Conservation (phyloP, 1,284 basidiomycete species). For the Mycena sp. region DNA sequence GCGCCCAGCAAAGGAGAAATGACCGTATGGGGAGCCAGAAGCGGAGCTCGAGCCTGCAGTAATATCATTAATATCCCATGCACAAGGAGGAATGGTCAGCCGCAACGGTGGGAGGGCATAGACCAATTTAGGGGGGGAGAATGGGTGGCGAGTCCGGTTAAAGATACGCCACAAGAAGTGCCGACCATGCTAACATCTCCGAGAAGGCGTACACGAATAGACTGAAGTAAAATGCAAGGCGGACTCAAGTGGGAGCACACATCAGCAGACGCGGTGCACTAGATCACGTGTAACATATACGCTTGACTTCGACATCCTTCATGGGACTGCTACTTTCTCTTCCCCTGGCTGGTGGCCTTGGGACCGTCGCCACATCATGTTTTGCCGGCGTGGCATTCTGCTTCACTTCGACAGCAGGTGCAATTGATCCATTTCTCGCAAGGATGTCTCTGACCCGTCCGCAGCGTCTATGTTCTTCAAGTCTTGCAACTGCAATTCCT, state of each 20-base stretch:
- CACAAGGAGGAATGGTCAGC: background rate
- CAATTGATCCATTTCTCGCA: conserved; percentile 28
- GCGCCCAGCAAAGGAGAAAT: background rate
- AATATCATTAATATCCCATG: conserved; percentile 9
- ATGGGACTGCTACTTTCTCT: too few relatives aligned
- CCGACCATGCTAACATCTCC: too few relatives aligned
- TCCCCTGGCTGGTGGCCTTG: conserved; percentile 83
- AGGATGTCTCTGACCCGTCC: conserved; percentile 21
- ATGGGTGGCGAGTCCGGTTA: conserved; percentile 4
- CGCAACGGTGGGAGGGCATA: background rate
- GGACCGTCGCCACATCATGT: conserved; percentile 83
- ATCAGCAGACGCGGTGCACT: too few relatives aligned
- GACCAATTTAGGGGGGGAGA: conserved; percentile 5
- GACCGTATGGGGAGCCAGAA: conserved; percentile 10
- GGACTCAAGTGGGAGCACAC: too few relatives aligned
- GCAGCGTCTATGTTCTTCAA: conserved; percentile 97
- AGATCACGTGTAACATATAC: background rate
- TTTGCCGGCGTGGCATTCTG: conserved; percentile 85
- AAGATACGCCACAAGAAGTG: background rate
- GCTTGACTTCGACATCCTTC: too few relatives aligned
- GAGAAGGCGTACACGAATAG: too few relatives aligned
- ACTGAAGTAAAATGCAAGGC: too few relatives aligned
- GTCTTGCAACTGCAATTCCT: conserved; percentile 99
- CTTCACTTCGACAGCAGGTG: conserved; percentile 86
- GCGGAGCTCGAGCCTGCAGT: background rate